Base-by-base conservation (phyloP, 2,329 filamentous ascomycete species). In the Apiospora koreana region DNA sequence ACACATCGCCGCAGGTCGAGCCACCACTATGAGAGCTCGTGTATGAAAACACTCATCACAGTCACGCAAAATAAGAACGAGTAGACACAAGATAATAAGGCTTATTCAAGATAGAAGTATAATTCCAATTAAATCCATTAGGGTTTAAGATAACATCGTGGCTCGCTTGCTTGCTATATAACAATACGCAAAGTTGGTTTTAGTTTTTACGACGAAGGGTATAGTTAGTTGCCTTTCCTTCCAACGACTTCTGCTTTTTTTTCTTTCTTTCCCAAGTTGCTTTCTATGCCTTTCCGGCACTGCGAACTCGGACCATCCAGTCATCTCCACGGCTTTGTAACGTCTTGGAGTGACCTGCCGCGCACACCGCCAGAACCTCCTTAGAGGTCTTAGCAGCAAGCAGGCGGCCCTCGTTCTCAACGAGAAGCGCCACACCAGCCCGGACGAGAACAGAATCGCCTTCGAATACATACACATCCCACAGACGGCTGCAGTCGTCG, bases 391-490 rank as follows among this genome's bases (percentile, higher is more conserved):
- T 83, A 14, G 85, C 81, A 10, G 83, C 82, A 0, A 89, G 81
- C 2, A 90, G 79, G 1, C 82, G 77, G 80, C 86, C 86, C 75
- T 89, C 87, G 23, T 82, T 83, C 41, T 83, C 82, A 6, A 88
- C 74, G 25, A 96, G 79, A 23, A 93, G 83, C 0, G 91, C 93
- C 0, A 94, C 90, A 0, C 89, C 92, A 1, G 92, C 92, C 0
- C 93, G 84, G 8, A 95, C 87, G 0, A 95, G 83, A 1, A 93
- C 84, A 1, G 88, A 85, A 73, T 97, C 94, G 35, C 93, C 93
- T 77, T 97, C 94, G 73, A 97, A 94, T 3, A 93, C 89, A 74
- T 93, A 94, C 0, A 95, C 89, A 73, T 97, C 94, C 92, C 93
- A 95, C 16, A 96, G 81, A 2, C 94, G 84, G 1, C 90, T 88